Conservation (phyloP, 176 grass and related monocot species). For the Oryza glumipatula region DNA sequence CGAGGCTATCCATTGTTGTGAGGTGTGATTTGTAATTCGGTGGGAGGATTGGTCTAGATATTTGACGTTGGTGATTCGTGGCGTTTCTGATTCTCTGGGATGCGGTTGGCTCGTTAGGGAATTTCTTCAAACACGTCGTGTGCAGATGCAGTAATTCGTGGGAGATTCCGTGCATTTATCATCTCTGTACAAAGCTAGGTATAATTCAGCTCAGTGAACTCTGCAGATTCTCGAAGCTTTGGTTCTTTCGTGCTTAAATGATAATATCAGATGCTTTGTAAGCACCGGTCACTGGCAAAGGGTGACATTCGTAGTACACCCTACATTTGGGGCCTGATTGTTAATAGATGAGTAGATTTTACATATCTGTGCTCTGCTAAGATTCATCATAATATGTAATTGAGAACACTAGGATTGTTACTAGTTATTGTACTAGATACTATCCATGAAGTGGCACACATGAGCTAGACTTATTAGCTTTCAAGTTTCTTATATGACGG, state of each 20-base stretch:
- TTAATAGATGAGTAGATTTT: neutral
- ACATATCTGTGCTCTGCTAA: neutral
- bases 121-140: conserved; percentile 46
- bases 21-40: neutral
- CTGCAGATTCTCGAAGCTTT: neutral
- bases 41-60: neutral
- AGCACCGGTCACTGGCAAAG: neutral
- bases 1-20: no score
- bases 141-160: conserved; percentile 12
- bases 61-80: neutral
- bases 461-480: neutral
- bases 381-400: neutral
- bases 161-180: neutral
- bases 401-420: neutral
- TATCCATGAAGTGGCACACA: neutral
- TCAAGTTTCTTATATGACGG: neutral
- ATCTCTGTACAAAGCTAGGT: neutral
- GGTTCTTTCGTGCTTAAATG: neutral
- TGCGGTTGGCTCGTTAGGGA: conserved; percentile 1
- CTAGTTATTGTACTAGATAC: neutral
- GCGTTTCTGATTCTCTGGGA: neutral
- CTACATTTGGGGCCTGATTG: neutral
- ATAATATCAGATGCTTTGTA: neutral
- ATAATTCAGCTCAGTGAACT: neutral
- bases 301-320: neutral